A percentile compares a stretch with the other conserved stretches of the same genome.
Evolutionary conservation across 768 basidiomycete genomes (phyloP).

Genomic region (Steccherinum ochraceum): DNA sequence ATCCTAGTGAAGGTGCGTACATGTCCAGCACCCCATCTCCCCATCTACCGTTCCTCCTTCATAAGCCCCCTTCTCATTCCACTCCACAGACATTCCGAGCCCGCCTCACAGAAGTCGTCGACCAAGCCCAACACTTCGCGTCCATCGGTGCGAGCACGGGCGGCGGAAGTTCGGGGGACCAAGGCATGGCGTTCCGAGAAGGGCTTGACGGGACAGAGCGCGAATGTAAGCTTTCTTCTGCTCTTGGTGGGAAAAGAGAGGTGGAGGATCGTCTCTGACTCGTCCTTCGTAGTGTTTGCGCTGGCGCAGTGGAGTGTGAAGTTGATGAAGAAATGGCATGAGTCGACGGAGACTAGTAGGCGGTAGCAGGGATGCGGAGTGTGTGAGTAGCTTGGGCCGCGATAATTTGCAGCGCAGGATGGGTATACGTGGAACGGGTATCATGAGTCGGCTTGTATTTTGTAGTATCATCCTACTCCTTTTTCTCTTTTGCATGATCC

Average conservation of each 20-base stretch:
- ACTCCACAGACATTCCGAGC: conserved; percentile 60
- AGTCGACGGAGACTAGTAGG: conserved; percentile 49
- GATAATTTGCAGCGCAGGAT: no score
- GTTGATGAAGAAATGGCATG: conserved; percentile 80
- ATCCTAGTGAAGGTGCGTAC: conserved; percentile 59
- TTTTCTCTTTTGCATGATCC: conserved; percentile 5
- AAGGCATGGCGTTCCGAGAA: conserved; percentile 76
- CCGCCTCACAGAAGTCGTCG: conserved; percentile 73
- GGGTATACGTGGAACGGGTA: no score
- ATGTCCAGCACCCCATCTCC: conserved; percentile 15
- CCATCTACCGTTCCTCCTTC: not conserved
- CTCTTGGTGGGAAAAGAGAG: not conserved
- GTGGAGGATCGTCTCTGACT: not conserved
- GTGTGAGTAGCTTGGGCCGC: conserved; percentile 3
- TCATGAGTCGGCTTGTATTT: no score
- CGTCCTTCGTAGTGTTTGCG: conserved; percentile 59
- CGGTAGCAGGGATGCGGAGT: conserved; percentile 27
- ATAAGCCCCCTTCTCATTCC: no score
- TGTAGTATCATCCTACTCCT: no score
- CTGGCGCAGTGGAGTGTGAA: conserved; percentile 80
- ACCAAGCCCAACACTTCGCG: conserved; percentile 87
- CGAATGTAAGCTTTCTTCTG: conserved; percentile 52
- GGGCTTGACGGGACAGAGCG: conserved; percentile 91
- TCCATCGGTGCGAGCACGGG: conserved; percentile 15
- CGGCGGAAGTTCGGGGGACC: conserved; percentile 45